phyloP scores from a whole-genome alignment of 2,329 filamentous ascomycete genomes.

The Plectosphaerella cucumerina region DNA sequence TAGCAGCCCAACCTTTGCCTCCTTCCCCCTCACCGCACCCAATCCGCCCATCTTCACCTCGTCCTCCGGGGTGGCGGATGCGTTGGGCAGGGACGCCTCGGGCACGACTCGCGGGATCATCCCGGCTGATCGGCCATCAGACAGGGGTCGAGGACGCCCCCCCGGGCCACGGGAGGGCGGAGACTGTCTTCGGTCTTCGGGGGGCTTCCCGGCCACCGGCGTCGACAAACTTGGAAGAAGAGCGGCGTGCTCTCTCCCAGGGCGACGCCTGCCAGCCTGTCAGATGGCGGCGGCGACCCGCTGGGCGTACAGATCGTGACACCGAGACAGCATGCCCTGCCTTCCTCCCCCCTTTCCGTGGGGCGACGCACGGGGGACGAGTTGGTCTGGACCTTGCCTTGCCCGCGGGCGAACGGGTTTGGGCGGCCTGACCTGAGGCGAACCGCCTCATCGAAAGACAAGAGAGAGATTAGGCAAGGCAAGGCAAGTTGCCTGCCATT shows the following conservation, averaged over 20 bases:
- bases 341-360: too few species aligned
- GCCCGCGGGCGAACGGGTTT: too few species aligned
- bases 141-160: neutral
- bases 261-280: neutral
- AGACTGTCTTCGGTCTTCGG: too few species aligned
- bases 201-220: neutral
- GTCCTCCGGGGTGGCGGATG: neutral
- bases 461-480: too few species aligned
- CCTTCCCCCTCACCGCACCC: too few species aligned
- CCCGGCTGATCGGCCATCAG: neutral
- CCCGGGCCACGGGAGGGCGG: neutral
- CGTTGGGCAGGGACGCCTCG: constrained; percentile 1
- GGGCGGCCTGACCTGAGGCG: too few species aligned
- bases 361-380: too few species aligned
- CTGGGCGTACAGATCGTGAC: neutral
- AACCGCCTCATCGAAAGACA: too few species aligned
- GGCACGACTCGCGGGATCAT: constrained; percentile 1
- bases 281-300: neutral
- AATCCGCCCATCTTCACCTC: neutral
- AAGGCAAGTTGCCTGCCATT: too few species aligned
- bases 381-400: too few species aligned
- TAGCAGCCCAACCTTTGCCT: neutral
- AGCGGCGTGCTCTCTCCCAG: neutral
- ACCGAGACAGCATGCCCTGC: neutral
- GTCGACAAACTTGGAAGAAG: neutral